Evolutionary conservation across 169 alveolate species (phyloP).

Genomic region (Plasmodium yoelii): DNA sequence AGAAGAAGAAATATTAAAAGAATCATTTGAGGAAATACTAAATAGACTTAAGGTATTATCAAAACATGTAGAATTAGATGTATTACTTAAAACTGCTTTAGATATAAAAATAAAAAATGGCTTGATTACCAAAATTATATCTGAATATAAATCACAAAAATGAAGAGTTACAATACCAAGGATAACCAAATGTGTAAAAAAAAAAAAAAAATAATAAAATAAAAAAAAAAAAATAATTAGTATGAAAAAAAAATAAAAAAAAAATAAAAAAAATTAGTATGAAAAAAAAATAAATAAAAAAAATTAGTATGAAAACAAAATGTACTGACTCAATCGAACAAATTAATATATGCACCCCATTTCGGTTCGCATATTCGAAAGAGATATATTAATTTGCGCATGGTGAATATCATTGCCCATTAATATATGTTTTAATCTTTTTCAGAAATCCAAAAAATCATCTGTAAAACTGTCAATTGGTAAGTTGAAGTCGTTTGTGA

Average conservation of each 20-base stretch:
- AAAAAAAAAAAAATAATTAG: no score
- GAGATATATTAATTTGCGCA: background rate
- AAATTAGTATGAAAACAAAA: background rate
- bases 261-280: no score
- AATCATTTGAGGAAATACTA: conserved; percentile 39
- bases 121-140: conserved; percentile 10
- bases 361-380: background rate
- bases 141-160: background rate
- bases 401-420: background rate
- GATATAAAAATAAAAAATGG: conserved; percentile 16
- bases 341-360: background rate
- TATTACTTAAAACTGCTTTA: conserved; percentile 21
- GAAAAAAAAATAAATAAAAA: background rate
- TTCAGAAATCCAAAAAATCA: conserved; percentile 44
- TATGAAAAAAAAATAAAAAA: no score
- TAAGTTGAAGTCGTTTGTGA: conserved; percentile 25
- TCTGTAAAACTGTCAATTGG: conserved; percentile 50
- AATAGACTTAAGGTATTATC: conserved; percentile 45
- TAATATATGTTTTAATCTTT: background rate
- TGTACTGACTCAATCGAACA: no score
- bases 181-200: background rate
- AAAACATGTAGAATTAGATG: conserved; percentile 23
- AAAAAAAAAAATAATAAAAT: no score
- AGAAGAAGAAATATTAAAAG: conserved; percentile 20
- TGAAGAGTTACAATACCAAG: background rate